Base-by-base conservation (phyloP, 1,139 yeast species). In the Candida tetrigidarum region DNA sequence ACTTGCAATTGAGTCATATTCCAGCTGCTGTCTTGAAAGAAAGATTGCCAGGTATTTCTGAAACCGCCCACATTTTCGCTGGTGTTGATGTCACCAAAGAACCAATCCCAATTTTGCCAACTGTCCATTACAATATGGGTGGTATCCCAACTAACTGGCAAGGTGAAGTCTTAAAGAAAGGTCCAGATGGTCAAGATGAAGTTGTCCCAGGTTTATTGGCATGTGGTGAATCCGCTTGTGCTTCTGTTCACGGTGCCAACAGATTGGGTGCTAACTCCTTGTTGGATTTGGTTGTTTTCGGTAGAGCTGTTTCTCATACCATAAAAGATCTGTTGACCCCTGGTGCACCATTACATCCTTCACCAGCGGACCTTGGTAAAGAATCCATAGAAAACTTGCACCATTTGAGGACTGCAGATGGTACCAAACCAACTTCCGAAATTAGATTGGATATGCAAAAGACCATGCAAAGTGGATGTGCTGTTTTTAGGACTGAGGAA, bases 81-180 rank as follows among this genome's bases (percentile, higher is more conserved):
- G 99, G 99, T 77, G 98, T 93, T 56, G 99, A 93, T 71, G 98
- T 93, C 56, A 93, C 99, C 53, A 93, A 93, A 80, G 97, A 93
- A 76, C 99, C 99, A 62, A 93, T 93, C 66, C 99, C 99, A 59
- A 92, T 93, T 59, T 74, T 93, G 62, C 99, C 99, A 58, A 93
- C 99, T 53, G 99, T 93, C 53, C 99, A 93, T 74, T 93, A 93
- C 80, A 93, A 93, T 74, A 93, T 93, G 99, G 99, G 99, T 71
- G 99, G 99, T 83, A 88, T 93, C 56, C 99, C 98, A 67, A 93
- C 99, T 57, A 89, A 86, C 69, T 93, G 90, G 88, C 87, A 86
- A 57, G 98, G 98, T 76, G 97, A 93, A 75, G 97, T 84, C 40
- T 70, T 93, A 54, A 89, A 89, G 45, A 67, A 86, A 60, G 90